Conservation (phyloP, 495 filamentous ascomycete species). For the Penicillium manginii region DNA sequence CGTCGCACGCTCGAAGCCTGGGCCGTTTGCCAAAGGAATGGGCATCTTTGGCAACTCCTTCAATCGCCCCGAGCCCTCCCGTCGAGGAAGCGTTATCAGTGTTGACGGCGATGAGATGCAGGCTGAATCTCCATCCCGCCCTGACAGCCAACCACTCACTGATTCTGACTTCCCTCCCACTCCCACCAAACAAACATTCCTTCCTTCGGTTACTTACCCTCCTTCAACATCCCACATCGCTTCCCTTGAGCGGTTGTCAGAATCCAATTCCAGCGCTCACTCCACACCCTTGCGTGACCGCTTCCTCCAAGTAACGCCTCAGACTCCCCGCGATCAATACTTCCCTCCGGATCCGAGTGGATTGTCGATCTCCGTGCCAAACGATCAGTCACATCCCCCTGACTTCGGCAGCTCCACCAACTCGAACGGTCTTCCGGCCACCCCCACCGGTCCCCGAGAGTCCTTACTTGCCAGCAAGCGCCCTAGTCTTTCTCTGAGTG, state of each 20-base stretch:
- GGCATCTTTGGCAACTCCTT: conserved; percentile 69
- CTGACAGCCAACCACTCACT: conserved; percentile 61
- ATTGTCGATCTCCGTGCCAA: conserved; percentile 71
- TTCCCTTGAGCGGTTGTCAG: conserved; percentile 43
- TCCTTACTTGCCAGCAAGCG: conserved; percentile 55
- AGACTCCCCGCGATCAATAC: conserved; percentile 76
- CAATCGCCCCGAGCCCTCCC: conserved; percentile 52
- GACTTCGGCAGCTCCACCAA: conserved; percentile 48
- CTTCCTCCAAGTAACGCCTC: conserved; percentile 65
- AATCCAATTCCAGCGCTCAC: conserved; percentile 30
- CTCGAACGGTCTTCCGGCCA: conserved; percentile 63
- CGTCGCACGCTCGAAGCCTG: conserved; percentile 46
- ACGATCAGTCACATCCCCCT: conserved; percentile 43
- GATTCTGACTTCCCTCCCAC: conserved; percentile 86
- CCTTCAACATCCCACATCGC: conserved; percentile 46
- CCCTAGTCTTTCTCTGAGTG: conserved; percentile 56
- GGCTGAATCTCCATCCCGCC: conserved; percentile 59
- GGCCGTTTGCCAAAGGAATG: conserved; percentile 67
- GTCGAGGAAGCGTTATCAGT: conserved; percentile 76
- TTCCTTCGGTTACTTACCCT: conserved; percentile 47
- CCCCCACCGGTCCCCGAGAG: conserved; percentile 74
- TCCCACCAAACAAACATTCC: conserved; percentile 77
- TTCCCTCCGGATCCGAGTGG: conserved; percentile 80
- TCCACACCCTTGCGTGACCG: conserved; percentile 42
- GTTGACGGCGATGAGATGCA: conserved; percentile 72